A percentile compares a stretch with the other conserved stretches of the same genome.
These are phyloP conservation scores for Parathielavia hyrcaniae DNA, from an alignment of 495 filamentous ascomycete species.

Conservation along the genomic window DNA sequence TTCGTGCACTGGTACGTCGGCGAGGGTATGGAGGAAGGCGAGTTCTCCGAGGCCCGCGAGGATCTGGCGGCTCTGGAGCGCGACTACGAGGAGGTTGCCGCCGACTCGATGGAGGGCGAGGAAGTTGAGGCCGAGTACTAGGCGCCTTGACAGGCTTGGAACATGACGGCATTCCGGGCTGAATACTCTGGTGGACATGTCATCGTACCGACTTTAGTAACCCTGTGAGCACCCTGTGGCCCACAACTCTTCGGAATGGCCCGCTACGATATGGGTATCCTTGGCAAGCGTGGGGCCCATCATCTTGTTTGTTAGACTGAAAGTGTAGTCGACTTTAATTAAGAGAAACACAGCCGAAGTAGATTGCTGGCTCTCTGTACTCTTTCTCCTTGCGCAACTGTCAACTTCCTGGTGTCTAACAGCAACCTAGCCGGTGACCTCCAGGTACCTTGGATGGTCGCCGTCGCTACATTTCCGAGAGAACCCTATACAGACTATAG, in stretches of 20 bases:
- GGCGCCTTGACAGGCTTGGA: conserved; percentile 3
- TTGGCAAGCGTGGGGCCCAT: conserved; percentile 30
- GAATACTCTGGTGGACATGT: conserved; percentile 11
- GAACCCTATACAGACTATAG: background rate
- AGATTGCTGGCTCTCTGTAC: conserved; percentile 1
- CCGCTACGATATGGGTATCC: conserved; percentile 25
- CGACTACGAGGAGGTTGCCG: conserved; percentile 98
- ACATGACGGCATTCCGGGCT: no score
- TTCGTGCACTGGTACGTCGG: conserved; percentile 99
- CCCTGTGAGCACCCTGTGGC: conserved; percentile 17
- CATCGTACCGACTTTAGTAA: conserved; percentile 10
- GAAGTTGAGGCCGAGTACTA: conserved; percentile 96
- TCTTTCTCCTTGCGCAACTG: no score
- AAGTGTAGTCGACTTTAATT: conserved; percentile 36
- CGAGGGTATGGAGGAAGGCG: conserved; percentile 99
- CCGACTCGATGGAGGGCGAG: conserved; percentile 87
- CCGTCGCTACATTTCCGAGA: no score
- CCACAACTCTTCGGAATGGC: conserved; percentile 23
- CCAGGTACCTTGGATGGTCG: no score
- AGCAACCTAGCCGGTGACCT: no score
- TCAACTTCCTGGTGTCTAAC: no score
- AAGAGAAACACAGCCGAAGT: conserved; percentile 4
- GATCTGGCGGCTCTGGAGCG: conserved; percentile 96
- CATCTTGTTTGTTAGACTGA: conserved; percentile 31
- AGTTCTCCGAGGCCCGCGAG: conserved; percentile 98